Conservation (phyloP, 139 green algal species). For the Chlamydomonas schloesseri region DNA sequence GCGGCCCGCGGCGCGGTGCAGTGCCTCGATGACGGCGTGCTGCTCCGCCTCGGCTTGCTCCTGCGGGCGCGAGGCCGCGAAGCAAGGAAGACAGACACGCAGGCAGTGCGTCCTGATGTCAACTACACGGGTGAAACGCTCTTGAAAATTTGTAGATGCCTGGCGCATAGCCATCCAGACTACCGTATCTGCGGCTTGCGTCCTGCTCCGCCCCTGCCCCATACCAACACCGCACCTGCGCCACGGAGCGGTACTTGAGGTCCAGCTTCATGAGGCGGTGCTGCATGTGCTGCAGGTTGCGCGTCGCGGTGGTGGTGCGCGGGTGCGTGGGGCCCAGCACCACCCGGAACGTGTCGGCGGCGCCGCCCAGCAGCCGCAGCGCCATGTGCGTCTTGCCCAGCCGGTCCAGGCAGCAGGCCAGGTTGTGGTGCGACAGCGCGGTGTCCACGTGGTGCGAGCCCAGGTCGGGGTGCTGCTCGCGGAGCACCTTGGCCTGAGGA, state of each 20-base stretch:
- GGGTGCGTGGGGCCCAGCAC: constrained; percentile 54
- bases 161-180: too few species aligned
- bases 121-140: too few species aligned
- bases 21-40: not conserved
- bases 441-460: constrained; percentile 64
- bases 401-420: constrained; percentile 63
- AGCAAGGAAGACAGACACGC: too few species aligned
- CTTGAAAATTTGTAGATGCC: too few species aligned
- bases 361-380: constrained; percentile 53
- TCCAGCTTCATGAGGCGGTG: constrained; percentile 54
- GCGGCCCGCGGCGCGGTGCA: not conserved
- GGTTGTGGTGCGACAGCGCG: constrained; percentile 65
- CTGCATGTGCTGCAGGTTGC: constrained; percentile 56
- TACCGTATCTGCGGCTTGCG: too few species aligned
- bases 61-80: not conserved
- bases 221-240: constrained; percentile 6
- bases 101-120: too few species aligned
- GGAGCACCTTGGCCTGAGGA: constrained; percentile 39
- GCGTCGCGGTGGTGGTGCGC: constrained; percentile 45
- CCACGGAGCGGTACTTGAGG: constrained; percentile 26
- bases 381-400: constrained; percentile 62
- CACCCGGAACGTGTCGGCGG: constrained; percentile 44
- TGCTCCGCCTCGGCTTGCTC: constrained; percentile 30
- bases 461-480: constrained; percentile 46
- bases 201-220: too few species aligned